Percentiles rank a stretch among this genome's conserved stretches.
phyloP scores from a whole-genome alignment of 2,329 filamentous ascomycete genomes.

The Diatrype stigma region DNA sequence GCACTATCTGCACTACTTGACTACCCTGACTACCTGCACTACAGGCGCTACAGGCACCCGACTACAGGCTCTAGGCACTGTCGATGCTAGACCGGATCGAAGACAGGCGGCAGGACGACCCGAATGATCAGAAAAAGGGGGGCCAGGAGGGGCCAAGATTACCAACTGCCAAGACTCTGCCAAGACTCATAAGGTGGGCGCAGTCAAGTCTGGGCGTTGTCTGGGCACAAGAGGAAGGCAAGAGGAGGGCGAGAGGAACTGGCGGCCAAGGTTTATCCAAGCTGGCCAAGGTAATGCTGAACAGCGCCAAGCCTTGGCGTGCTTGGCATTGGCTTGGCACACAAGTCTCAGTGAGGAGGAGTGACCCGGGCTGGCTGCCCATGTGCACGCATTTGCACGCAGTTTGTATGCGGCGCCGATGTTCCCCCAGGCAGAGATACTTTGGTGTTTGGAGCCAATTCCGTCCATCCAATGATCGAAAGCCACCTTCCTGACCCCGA shows the following conservation, averaged over 20 bases:
- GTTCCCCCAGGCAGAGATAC: conserved; percentile 20
- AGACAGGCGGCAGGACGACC: background rate
- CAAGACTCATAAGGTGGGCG: conserved; percentile 16
- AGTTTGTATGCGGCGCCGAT: conserved; percentile 9
- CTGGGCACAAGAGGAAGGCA: background rate
- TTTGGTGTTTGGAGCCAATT: conserved; percentile 17
- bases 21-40: no score
- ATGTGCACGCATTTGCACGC: no score
- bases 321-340: background rate
- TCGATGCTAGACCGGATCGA: background rate
- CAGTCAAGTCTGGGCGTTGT: conserved; percentile 22
- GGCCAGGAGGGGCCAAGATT: conserved; percentile 13
- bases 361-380: no score
- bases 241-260: conserved; percentile 24
- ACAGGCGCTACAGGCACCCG: background rate
- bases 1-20: background rate
- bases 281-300: conserved; percentile 7
- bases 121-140: conserved; percentile 1
- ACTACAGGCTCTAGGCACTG: background rate
- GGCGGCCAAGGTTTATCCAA: conserved; percentile 16
- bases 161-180: conserved; percentile 6
- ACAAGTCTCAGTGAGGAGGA: background rate
- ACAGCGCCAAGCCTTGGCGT: background rate
- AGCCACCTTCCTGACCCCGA: conserved; percentile 20
- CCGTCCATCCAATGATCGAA: conserved; percentile 18